Conservation (phyloP, 164 flowering plant species). For the Saururus chinensis region DNA sequence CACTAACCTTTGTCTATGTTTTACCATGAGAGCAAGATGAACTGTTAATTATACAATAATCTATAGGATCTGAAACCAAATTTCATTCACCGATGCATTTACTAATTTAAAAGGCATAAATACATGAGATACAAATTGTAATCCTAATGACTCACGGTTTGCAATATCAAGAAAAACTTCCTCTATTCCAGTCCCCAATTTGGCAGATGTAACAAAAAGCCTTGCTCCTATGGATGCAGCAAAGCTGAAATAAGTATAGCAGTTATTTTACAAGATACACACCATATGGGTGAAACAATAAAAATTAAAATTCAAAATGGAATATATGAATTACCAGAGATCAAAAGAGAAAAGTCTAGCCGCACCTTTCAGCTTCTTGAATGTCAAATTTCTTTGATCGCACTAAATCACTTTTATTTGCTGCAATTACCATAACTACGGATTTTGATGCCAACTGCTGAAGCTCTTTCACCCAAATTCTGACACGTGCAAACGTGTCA, state of each 20-base stretch:
- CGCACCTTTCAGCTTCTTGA: constrained; percentile 25
- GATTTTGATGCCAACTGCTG: constrained; percentile 25
- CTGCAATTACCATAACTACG: constrained; percentile 23
- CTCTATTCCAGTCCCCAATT: constrained; percentile 23
- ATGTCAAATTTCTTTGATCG: constrained; percentile 21
- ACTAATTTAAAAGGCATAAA: no score
- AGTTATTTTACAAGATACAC: background rate
- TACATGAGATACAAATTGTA: background rate
- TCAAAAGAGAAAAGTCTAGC: background rate
- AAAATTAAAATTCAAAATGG: background rate
- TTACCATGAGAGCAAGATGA: background rate
- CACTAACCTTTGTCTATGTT: background rate
- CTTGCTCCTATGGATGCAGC: constrained; percentile 22
- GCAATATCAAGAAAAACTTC: constrained; percentile 27
- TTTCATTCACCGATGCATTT: no score
- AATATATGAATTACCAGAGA: background rate
- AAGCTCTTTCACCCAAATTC: constrained; percentile 28
- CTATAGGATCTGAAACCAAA: background rate
- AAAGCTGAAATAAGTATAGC: constrained; percentile 12
- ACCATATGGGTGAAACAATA: background rate
- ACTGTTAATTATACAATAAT: background rate
- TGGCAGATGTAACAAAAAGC: constrained; percentile 23
- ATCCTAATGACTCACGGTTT: constrained; percentile 13
- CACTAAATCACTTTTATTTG: constrained; percentile 26
- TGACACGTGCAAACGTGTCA: constrained; percentile 20